Evolutionary conservation across 2,329 filamentous ascomycete genomes (phyloP), one percentile per base, ranked within the genome.

Genomic region (Cladosporium sp.): DNA sequence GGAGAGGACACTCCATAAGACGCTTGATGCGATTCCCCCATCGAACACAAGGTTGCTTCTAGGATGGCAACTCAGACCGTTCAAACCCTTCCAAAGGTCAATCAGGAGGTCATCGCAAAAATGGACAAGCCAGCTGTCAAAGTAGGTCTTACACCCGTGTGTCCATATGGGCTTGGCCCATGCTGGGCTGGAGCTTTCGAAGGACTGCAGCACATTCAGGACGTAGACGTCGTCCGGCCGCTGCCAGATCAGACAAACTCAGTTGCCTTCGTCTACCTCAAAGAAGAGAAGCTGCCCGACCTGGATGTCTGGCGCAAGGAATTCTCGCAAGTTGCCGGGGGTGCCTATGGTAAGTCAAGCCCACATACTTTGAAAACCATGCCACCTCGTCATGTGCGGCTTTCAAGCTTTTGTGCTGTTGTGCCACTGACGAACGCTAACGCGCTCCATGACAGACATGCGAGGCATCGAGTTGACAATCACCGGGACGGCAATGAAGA

Each of bases 141-240:
- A 4, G 13, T 45, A 6, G 43, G 43, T 13, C 15, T 45, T 6
- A 45, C 43, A 4, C 43, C 43, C n/a, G 34, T 45, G 29, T 45
- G 43, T 24, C 43, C 43, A 4, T 45, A 45, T 19, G 43, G 43
- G 11, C 43, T 45, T 18, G 43, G 43, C 8, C 15, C 43, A 7
- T 45, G 43, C 20, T 45, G 43, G 43, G 30, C 27, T 45, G 43
- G 43, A 20, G 43, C 43, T 7, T 22, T 22, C 17, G 43, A 45
- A 22, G 43, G 11, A 5, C 30, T 45, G 20, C 29, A 45, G 7
- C 18, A n/a, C 8, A 36, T 45, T 3, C 3, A 22, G 3, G 29
- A 45, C 34, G 18, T 45, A 9, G 43, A 36, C 8, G 22, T 37
- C 11, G 43, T 45, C 6, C 43, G 43, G 12, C 43, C 43, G 5